Percentiles rank a stretch among this genome's conserved stretches.
These are phyloP conservation scores for Annona squamosa DNA, from an alignment of 164 flowering plant genomes.

Conservation along the genomic window DNA sequence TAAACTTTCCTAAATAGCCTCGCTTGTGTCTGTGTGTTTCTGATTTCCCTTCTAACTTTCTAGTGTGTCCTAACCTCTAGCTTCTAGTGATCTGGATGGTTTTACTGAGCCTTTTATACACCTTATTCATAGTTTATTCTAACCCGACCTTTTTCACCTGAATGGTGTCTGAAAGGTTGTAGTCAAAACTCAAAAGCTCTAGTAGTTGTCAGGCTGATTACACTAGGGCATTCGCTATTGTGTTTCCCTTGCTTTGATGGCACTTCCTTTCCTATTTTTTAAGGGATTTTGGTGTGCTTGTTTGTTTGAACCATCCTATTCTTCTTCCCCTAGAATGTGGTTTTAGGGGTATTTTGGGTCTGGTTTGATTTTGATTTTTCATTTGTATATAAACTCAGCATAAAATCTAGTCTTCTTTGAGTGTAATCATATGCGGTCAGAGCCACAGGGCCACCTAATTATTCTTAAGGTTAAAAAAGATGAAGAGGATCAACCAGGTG, in stretches of 20 bases:
- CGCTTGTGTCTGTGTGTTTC: not conserved
- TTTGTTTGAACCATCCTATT: conserved; percentile 32
- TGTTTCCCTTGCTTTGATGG: not conserved
- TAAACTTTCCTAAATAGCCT: not conserved
- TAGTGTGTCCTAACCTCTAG: conserved; percentile 6
- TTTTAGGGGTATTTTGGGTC: conserved; percentile 29
- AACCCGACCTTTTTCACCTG: not conserved
- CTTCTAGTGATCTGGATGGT: not conserved
- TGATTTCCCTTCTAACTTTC: conserved; percentile 2
- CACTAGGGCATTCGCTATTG: conserved; percentile 1
- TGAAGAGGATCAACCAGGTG: conserved; percentile 36
- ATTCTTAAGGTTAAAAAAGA: conserved; percentile 8
- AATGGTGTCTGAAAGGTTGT: not conserved
- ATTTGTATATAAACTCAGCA: conserved; percentile 46
- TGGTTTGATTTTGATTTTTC: conserved; percentile 27
- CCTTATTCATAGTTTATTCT: not conserved
- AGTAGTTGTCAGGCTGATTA: conserved; percentile 41
- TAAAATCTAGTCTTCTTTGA: conserved; percentile 24
- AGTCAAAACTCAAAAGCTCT: conserved; percentile 18
- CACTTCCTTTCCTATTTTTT: conserved; percentile 3
- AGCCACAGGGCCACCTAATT: conserved; percentile 34
- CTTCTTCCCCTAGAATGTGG: conserved; percentile 32
- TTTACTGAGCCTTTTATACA: not conserved
- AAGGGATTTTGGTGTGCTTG: conserved; percentile 25
- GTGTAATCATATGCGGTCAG: conserved; percentile 44